Percentiles rank a stretch among this genome's conserved stretches.
These are phyloP conservation scores for Malus hybrid DNA, from an alignment of 331 rosid genomes.

Conservation along the genomic window DNA sequence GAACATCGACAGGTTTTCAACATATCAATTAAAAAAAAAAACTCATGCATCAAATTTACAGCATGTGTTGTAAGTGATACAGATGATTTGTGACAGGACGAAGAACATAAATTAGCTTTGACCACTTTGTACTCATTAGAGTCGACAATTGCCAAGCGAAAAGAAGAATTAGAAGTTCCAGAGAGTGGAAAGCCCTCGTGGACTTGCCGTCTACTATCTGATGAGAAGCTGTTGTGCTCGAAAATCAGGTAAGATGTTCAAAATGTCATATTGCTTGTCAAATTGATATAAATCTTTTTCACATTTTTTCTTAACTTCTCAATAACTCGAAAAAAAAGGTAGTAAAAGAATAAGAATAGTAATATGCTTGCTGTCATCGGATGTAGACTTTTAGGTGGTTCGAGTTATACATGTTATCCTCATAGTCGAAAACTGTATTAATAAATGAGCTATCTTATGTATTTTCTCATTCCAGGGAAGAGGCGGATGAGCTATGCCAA, in stretches of 20 bases:
- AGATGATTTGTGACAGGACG: constrained; percentile 32
- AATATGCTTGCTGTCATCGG: background rate
- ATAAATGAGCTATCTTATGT: background rate
- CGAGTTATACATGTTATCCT: background rate
- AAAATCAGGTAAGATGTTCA: constrained; percentile 51
- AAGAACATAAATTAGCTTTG: constrained; percentile 47
- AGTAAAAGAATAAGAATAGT: background rate
- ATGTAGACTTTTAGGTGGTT: background rate
- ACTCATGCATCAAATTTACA: too few relatives aligned
- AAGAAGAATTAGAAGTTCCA: constrained; percentile 45
- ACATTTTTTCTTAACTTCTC: background rate
- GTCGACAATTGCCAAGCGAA: constrained; percentile 61
- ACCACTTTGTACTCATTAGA: constrained; percentile 63
- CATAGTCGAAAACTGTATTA: background rate
- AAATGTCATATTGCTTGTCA: background rate
- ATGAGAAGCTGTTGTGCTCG: constrained; percentile 56
- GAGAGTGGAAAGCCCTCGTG: constrained; percentile 60
- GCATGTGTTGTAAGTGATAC: constrained; percentile 1
- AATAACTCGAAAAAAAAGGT: background rate
- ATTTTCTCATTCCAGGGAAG: constrained; percentile 47
- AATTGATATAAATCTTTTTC: background rate
- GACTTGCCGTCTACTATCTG: constrained; percentile 62
- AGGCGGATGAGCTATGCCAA: constrained; percentile 72
- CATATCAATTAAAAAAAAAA: background rate
- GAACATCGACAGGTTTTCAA: constrained; percentile 44